Percentiles rank a stretch among this genome's conserved stretches.
Conservation (phyloP, 2,329 filamentous ascomycete genomes). For the Epicoccum nigrum region DNA sequence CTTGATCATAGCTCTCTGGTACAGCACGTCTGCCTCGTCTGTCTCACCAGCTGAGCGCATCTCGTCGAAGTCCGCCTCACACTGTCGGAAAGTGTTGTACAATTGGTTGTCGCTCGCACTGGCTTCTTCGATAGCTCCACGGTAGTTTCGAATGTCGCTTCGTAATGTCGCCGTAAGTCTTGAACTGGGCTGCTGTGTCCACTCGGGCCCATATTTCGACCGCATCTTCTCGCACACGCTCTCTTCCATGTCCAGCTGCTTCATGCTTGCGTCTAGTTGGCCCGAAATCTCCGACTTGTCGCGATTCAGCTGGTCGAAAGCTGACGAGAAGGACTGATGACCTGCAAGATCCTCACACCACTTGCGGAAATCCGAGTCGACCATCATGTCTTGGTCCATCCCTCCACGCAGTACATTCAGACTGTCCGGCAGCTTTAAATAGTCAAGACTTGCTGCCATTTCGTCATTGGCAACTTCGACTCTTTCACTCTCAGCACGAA, state of each 20-base stretch:
- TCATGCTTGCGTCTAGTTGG: conserved; percentile 78
- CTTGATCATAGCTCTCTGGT: conserved; percentile 84
- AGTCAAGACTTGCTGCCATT: conserved; percentile 94
- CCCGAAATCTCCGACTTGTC: conserved; percentile 78
- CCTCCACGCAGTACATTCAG: conserved; percentile 92
- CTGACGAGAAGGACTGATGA: conserved; percentile 77
- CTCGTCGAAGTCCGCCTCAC: conserved; percentile 88
- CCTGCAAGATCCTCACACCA: conserved; percentile 95
- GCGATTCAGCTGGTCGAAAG: conserved; percentile 78
- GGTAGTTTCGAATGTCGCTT: conserved; percentile 85
- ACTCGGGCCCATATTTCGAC: conserved; percentile 92
- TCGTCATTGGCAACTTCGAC: conserved; percentile 93
- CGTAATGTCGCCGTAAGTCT: conserved; percentile 85
- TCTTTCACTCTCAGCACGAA: conserved; percentile 90
- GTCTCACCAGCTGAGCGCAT: conserved; percentile 89
- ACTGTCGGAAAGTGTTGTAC: conserved; percentile 81
- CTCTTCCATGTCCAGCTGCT: conserved; percentile 95
- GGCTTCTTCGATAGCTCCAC: conserved; percentile 88
- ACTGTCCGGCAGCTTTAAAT: conserved; percentile 86
- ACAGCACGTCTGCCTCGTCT: conserved; percentile 85
- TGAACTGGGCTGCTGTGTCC: conserved; percentile 96
- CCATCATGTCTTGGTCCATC: conserved; percentile 84
- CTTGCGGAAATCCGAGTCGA: conserved; percentile 87
- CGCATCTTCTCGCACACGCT: conserved; percentile 99
- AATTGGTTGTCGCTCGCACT: conserved; percentile 84